Evolutionary conservation across 768 basidiomycete genomes (phyloP).

Genomic region (Rubroboletus pulcherrimus): DNA sequence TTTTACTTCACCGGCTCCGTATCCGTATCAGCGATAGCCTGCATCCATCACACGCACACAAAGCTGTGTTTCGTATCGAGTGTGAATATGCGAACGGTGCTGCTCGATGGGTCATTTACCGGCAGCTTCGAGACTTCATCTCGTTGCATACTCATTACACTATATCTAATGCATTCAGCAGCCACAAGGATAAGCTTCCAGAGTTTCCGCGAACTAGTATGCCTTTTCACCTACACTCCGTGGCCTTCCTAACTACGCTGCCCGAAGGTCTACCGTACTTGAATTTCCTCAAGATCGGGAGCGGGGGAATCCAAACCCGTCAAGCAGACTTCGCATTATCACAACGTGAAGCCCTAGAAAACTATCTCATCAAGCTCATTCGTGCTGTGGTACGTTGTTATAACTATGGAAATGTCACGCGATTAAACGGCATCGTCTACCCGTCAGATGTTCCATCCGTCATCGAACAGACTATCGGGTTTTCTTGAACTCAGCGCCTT

Average conservation of each 20-base stretch:
- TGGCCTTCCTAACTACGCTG: background rate
- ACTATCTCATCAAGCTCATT: constrained; percentile 83
- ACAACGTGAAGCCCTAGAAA: constrained; percentile 81
- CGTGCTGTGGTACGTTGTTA: constrained; percentile 70
- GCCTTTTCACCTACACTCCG: constrained; percentile 10
- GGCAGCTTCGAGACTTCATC: constrained; percentile 88
- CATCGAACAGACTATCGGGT: constrained; percentile 81
- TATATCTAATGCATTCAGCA: constrained; percentile 76
- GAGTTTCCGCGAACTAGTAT: constrained; percentile 86
- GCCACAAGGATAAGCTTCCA: constrained; percentile 72
- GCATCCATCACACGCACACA: constrained; percentile 71
- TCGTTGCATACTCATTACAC: constrained; percentile 88
- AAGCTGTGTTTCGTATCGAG: constrained; percentile 86
- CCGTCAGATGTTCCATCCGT: constrained; percentile 89
- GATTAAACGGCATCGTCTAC: background rate
- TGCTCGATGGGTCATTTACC: constrained; percentile 91
- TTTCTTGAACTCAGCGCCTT: constrained; percentile 93
- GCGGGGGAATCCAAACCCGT: constrained; percentile 47
- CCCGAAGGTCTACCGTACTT: constrained; percentile 79
- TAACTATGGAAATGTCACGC: background rate
- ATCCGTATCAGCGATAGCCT: constrained; percentile 85
- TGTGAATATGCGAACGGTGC: constrained; percentile 96
- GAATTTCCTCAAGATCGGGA: constrained; percentile 74
- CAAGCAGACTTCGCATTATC: constrained; percentile 75
- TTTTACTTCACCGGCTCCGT: constrained; percentile 74